A percentile compares a stretch with the other conserved stretches of the same genome.
These are phyloP conservation scores for Leishmania tropica DNA, from an alignment of 208 protist genomes.

Conservation along the genomic window DNA sequence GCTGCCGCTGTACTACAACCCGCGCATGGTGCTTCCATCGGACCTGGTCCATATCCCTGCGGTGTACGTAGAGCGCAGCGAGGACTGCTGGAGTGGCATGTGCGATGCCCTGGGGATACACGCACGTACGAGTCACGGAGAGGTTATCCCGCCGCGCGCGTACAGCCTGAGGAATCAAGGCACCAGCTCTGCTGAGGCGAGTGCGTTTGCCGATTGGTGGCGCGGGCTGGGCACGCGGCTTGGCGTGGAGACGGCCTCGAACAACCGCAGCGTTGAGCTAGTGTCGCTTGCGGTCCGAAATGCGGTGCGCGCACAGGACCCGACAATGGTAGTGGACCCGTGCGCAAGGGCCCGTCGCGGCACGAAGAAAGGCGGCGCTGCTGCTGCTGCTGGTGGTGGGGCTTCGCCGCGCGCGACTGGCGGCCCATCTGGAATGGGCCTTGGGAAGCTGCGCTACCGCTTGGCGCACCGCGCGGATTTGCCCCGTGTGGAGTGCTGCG, in stretches of 20 bases:
- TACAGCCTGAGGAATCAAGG: conserved; percentile 7
- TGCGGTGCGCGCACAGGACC: conserved; percentile 43
- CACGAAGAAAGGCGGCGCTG: conserved; percentile 1
- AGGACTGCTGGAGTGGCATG: conserved; percentile 41
- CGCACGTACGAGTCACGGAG: not conserved
- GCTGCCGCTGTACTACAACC: conserved; percentile 32
- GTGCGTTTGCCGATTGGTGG: conserved; percentile 33
- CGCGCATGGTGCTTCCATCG: conserved; percentile 26
- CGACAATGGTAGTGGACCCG: conserved; percentile 20
- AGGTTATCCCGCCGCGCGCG: conserved; percentile 20
- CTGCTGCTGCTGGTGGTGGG: not conserved
- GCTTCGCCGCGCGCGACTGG: conserved; percentile 6
- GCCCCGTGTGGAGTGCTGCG: conserved; percentile 30
- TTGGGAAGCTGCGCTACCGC: conserved; percentile 36
- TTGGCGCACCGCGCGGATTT: conserved; percentile 28
- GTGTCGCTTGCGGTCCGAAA: conserved; percentile 36
- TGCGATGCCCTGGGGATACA: conserved; percentile 24
- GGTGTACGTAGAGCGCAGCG: conserved; percentile 30
- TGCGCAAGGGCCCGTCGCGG: not conserved
- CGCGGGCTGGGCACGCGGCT: conserved; percentile 9
- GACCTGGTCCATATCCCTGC: conserved; percentile 45
- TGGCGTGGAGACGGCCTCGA: conserved; percentile 15
- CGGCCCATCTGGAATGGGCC: conserved; percentile 29
- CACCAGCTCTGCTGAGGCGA: conserved; percentile 10
- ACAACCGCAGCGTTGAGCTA: conserved; percentile 18